Base-by-base conservation (phyloP, 805 yeast species). In the Metschnikowia baotianmanensis region DNA sequence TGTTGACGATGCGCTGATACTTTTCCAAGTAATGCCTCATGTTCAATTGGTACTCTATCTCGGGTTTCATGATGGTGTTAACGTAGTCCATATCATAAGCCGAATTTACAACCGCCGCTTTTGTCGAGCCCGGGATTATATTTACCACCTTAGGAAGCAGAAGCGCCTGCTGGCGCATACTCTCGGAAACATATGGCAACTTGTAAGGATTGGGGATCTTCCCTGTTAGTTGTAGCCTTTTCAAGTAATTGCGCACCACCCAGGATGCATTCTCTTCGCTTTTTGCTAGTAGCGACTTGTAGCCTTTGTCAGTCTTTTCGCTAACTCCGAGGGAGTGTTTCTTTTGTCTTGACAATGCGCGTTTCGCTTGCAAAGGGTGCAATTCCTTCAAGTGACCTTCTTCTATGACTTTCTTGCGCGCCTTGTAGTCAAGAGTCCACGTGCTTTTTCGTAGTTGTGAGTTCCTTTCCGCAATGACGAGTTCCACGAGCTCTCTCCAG, bases 1-100 rank as follows among this genome's bases (percentile, higher is more conserved):
- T 56, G 35, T 57, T 56, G 7, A 67, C 58, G 1, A 48, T 47
- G 2, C 38, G n/a, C 11, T 42, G 43, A 16, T 59, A 41, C n/a
- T 46, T 38, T 3, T 53, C 50, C 24, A 63, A 38, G 32, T 46
- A 49, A 24, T 61, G 61, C 29, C 43, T 26, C 36, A 54, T 46
- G 41, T 69, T 68, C 31, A 68, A 50, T 32, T 59, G 61, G 45
- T 56, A 58, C 46, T 61, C 71, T 15, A 69, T 30, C 15, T 56
- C 58, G 0, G 71, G 70, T 36, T 58, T 58, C 21, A 67, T 22
- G 2, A 69, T 53, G 2, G 62, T 45, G 6, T 63, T 59, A 4
- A 69, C 48, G 33, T 62, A 57, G 24, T 56, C 60, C 46, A 45
- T 28, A 43, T 67, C 71, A 49, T 68, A 68, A 1, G 63, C 65